Evolutionary conservation across 163 green algal species (phyloP).

Genomic region (Coccomyxa subellipsoidea): DNA sequence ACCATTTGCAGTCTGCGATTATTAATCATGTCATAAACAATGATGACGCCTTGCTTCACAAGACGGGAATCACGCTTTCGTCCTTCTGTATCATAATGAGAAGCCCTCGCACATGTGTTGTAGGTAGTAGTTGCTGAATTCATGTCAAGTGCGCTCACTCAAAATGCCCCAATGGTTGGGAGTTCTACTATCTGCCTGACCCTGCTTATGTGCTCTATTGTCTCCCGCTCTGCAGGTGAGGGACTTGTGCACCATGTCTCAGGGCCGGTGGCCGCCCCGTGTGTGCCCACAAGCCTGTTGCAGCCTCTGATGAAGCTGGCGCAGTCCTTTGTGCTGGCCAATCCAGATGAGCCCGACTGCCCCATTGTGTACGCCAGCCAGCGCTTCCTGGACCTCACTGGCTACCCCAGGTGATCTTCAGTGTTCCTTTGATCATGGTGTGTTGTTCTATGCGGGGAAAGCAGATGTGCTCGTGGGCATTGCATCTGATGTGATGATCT

Average conservation of each 20-base stretch:
- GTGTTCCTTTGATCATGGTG: too few species aligned
- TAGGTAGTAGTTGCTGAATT: too few species aligned
- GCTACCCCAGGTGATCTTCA: conserved; percentile 58
- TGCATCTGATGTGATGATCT: too few species aligned
- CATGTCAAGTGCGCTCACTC: too few species aligned
- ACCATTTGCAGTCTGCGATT: too few species aligned
- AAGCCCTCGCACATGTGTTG: too few species aligned
- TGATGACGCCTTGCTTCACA: too few species aligned
- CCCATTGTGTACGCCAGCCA: conserved; percentile 95
- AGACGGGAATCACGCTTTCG: too few species aligned
- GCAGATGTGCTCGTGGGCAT: too few species aligned
- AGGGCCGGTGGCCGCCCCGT: neutral
- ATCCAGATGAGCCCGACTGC: conserved; percentile 89
- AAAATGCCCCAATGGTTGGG: neutral
- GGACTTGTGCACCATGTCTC: neutral
- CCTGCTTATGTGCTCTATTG: neutral
- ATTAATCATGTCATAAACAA: too few species aligned
- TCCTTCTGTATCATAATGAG: too few species aligned
- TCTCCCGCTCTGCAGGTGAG: neutral
- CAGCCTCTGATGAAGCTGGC: conserved; percentile 19
- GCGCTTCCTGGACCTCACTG: conserved; percentile 89
- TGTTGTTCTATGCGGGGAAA: too few species aligned
- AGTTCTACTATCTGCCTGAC: neutral
- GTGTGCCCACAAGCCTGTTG: conserved; percentile 18
- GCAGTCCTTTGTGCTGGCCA: conserved; percentile 82